These are phyloP conservation scores for Exophiala mesophila DNA, from an alignment of 2,329 filamentous ascomycete species.

Conservation along the genomic window DNA sequence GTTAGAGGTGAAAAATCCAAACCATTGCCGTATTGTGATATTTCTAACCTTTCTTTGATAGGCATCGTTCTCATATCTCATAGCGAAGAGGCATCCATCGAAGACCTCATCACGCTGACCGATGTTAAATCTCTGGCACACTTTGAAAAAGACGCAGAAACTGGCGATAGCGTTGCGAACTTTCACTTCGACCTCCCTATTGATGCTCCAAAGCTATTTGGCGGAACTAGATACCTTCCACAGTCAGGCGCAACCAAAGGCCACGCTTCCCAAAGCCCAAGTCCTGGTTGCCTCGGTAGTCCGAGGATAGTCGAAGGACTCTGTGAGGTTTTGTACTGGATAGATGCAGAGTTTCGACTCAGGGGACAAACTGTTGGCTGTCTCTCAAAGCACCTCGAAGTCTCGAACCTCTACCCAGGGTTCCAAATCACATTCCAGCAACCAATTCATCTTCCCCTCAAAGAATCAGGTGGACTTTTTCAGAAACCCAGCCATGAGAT, in stretches of 20 bases:
- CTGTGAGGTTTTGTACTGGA: neutral
- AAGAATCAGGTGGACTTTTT: neutral
- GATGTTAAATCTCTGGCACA: neutral
- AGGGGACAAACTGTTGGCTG: neutral
- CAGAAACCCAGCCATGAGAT: neutral
- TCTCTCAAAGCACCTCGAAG: neutral
- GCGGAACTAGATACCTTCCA: neutral
- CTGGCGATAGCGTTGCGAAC: neutral
- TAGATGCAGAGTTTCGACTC: neutral
- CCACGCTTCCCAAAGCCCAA: neutral
- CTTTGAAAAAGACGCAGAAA: neutral
- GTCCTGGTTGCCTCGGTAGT: neutral
- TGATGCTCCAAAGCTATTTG: neutral
- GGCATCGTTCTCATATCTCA: neutral
- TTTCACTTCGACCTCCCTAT: neutral
- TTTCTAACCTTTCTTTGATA: neutral
- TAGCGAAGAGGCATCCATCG: neutral
- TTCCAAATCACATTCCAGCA: neutral
- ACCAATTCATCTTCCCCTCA: neutral
- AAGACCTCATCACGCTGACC: conserved; percentile 2
- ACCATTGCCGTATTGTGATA: neutral
- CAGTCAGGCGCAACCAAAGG: neutral
- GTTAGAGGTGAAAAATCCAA: neutral
- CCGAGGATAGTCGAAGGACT: neutral
- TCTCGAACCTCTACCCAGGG: neutral